Base-by-base conservation (phyloP, 2,329 filamentous ascomycete species). In the Hirsutella minnesotensis region DNA sequence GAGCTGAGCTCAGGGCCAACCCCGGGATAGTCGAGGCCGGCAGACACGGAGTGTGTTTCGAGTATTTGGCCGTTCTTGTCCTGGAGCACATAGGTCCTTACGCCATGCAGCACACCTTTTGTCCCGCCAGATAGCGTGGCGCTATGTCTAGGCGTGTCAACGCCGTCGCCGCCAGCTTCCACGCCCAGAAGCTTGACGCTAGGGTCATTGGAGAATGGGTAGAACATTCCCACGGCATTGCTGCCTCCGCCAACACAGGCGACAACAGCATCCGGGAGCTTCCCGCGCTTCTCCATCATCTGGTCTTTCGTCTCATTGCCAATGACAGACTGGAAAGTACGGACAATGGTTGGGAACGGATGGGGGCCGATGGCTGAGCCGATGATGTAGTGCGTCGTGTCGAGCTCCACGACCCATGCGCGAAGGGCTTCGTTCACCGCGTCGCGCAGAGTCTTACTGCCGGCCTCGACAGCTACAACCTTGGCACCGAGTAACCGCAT, bases 171-270 rank as follows among this genome's bases (percentile, higher is more conserved):
- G 33, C 87, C 92, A 12, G 92, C 92, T 69, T 98, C 92, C 2
- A 98, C 89, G 50, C 92, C 92, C 12, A 96, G 72, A 3, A 95
- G 75, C 66, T 89, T 88, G 47, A 98, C 92, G 47, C 73, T 81
- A 0, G 75, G 74, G 55, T 98, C 90, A 35, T 87, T 79, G 49
- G 83, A 75, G 68, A 98, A 98, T 41, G 92, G 92, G 65, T 90
- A 94, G 70, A 98, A 98, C 89, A 96, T 98, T 67, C 92, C 92
- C 3, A 84, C 82, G 3, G 92, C 92, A 60, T 98, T 98, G 61
- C 82, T 89, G 46, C 92, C 92, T 52, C 92, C 92, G 44, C 92
- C 92, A 12, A 98, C 92, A 57, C 92, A 98, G 9, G 92, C 92
- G 15, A 98, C 87, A 19, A 98, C 89, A 1, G 89, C 92, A 53